Conservation (phyloP, 192 early-diverging fungal genomes). For the Entomortierella beljakovae region DNA sequence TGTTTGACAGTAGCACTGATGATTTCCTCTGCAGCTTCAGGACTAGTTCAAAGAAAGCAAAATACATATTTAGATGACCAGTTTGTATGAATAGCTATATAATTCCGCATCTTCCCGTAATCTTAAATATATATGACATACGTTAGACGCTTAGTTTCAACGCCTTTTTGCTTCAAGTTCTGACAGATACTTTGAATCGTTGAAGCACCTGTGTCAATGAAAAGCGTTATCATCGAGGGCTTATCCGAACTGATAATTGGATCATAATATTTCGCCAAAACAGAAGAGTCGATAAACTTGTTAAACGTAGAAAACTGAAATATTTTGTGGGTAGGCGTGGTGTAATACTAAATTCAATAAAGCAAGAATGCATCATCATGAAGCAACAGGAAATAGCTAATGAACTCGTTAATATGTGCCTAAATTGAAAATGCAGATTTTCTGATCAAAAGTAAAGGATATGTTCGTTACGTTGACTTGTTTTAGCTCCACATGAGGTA, state of each 20-base stretch:
- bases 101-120: background rate
- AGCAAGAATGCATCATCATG: background rate
- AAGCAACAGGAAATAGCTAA: background rate
- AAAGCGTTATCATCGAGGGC: slow-evolving; percentile 22
- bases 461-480: slow-evolving; percentile 23
- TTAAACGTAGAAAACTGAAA: slow-evolving; percentile 23
- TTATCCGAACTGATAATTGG: slow-evolving; percentile 15
- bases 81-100: background rate
- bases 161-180: slow-evolving; percentile 23
- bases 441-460: background rate
- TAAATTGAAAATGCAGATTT: background rate
- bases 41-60: background rate
- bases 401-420: background rate
- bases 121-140: background rate
- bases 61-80: too few relatives aligned
- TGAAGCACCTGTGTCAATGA: slow-evolving; percentile 19
- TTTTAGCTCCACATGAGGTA: slow-evolving; percentile 21
- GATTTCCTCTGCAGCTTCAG: slow-evolving; percentile 20
- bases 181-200: slow-evolving; percentile 17
- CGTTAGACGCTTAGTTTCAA: slow-evolving; percentile 31
- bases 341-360: slow-evolving; percentile 25
- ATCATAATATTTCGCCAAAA: slow-evolving; percentile 26
- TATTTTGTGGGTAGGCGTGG: slow-evolving; percentile 16
- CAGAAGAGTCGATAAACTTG: slow-evolving; percentile 21
- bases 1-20: slow-evolving; percentile 6